Evolutionary conservation across 768 basidiomycete species (phyloP).

Genomic region (Dentipellis sp.): DNA sequence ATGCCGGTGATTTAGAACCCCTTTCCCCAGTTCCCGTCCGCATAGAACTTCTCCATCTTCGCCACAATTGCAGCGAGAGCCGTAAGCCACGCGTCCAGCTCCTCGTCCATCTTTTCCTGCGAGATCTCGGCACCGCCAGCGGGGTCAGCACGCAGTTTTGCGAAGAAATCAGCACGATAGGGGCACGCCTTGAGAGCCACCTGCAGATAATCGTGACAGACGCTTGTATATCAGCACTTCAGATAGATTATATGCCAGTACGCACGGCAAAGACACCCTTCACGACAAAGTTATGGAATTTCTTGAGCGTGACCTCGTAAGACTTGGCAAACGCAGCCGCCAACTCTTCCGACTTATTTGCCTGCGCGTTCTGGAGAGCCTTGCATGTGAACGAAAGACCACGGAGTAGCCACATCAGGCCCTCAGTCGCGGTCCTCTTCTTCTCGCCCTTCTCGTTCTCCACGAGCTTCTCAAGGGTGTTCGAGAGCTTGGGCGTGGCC

Average conservation of each 20-base stretch:
- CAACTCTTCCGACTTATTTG: constrained; percentile 56
- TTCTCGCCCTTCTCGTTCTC: constrained; percentile 80
- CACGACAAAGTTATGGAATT: constrained; percentile 74
- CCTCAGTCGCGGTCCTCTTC: constrained; percentile 83
- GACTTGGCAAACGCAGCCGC: constrained; percentile 65
- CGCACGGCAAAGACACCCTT: constrained; percentile 45
- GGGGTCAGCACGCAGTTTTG: constrained; percentile 38
- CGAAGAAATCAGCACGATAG: constrained; percentile 48
- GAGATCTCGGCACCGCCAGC: constrained; percentile 27
- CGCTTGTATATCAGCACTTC: no score
- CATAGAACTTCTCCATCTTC: constrained; percentile 39
- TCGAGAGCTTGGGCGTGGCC: constrained; percentile 50
- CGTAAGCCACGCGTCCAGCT: constrained; percentile 44
- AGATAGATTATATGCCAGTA: constrained; percentile 7
- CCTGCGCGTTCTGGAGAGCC: constrained; percentile 65
- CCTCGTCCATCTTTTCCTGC: constrained; percentile 33
- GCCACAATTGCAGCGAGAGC: constrained; percentile 40
- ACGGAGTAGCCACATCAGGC: constrained; percentile 88
- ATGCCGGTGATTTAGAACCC: constrained; percentile 25
- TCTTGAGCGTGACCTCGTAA: constrained; percentile 76
- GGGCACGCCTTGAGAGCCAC: constrained; percentile 64
- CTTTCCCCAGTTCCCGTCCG: constrained; percentile 30
- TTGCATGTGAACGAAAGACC: constrained; percentile 86
- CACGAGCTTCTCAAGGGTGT: constrained; percentile 78
- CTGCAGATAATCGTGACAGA: constrained; percentile 20